Percentiles rank a stretch among this genome's conserved stretches.
Conservation (phyloP, 1,139 yeast species). For the Lodderomyces orthopsilosis region DNA sequence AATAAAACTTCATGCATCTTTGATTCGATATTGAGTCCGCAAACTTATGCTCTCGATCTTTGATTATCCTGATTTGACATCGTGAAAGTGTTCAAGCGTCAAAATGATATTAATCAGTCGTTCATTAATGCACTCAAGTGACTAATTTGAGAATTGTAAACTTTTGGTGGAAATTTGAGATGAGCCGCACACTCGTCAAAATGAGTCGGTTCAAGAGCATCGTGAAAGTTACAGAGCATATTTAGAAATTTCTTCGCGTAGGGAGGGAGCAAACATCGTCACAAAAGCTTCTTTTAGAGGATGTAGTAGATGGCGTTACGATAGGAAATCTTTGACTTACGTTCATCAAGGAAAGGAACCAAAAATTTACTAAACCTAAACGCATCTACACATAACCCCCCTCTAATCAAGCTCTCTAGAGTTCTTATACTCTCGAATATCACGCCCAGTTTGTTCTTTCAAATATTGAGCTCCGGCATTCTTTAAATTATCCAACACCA, state of each 20-base stretch:
- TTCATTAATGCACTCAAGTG: background rate
- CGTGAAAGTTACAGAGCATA: no score
- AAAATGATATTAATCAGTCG: background rate
- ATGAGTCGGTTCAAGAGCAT: no score
- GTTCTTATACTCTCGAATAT: conserved; percentile 19
- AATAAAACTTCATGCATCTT: background rate
- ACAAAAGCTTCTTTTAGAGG: no score
- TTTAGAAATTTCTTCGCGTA: no score
- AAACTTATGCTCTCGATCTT: background rate
- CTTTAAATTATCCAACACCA: conserved; percentile 36
- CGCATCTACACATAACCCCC: background rate
- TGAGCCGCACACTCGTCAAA: no score
- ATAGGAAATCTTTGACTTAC: no score
- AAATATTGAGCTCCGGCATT: conserved; percentile 31
- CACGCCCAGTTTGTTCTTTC: conserved; percentile 36
- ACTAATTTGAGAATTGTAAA: no score
- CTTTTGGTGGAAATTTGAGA: no score
- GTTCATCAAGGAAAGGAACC: no score
- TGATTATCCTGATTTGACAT: background rate
- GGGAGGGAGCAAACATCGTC: no score
- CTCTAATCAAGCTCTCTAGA: background rate
- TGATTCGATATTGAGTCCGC: background rate
- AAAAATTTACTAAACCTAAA: no score
- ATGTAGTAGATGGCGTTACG: no score
- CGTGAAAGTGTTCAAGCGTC: background rate